Conservation (phyloP, 225 moss, liverwort and hornwort genomes). For the Physcomitrellopsis africana region DNA sequence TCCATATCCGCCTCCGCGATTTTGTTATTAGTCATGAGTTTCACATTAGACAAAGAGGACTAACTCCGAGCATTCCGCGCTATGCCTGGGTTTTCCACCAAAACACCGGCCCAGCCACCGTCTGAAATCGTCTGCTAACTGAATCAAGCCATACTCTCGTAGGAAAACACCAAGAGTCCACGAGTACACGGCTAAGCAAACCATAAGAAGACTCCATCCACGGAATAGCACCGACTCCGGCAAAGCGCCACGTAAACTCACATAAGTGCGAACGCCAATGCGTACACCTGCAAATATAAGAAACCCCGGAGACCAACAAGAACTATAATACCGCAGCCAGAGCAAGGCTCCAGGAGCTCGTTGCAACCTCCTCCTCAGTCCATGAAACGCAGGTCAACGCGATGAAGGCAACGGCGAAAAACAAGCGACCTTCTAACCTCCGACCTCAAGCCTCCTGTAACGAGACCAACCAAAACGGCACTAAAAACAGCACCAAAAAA, state of each 20-base stretch:
- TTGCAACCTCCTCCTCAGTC: not conserved
- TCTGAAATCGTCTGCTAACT: slow-evolving; percentile 33
- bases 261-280: slow-evolving; percentile 1
- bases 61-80: not conserved
- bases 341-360: not conserved
- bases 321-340: not conserved
- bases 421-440: not conserved
- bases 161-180: not conserved
- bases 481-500: slow-evolving; percentile 34
- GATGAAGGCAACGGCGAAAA: not conserved
- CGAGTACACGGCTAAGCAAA: not conserved
- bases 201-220: not conserved
- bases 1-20: slow-evolving; percentile 11
- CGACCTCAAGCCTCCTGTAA: not conserved
- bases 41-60: slow-evolving; percentile 13
- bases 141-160: not conserved
- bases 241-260: not conserved
- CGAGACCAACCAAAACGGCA: not conserved
- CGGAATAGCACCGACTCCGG: not conserved
- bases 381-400: slow-evolving; percentile 23
- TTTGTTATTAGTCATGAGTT: not conserved
- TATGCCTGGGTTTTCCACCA: not conserved
- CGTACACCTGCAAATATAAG: not conserved
- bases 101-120: slow-evolving; percentile 31
- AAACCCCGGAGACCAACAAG: slow-evolving; percentile 19